Percentiles rank a stretch among this genome's conserved stretches.
Conservation (phyloP, 2,329 filamentous ascomycete species). For the Rhytidhysteron rufulum region DNA sequence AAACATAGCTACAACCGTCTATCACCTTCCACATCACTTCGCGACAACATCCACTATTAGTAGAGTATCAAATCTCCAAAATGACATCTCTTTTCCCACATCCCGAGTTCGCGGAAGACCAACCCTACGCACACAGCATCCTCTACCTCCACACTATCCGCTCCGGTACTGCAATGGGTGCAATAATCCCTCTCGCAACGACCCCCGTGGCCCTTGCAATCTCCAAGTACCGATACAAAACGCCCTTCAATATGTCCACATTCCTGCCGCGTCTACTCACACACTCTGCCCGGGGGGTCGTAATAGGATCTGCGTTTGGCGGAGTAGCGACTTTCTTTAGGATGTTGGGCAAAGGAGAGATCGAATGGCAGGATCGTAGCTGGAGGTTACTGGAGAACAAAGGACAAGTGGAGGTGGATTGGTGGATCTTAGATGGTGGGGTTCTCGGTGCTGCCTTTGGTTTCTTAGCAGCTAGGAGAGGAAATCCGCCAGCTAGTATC, state of each 20-base stretch:
- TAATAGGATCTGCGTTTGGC: slow-evolving; percentile 45
- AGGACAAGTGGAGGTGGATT: slow-evolving; percentile 56
- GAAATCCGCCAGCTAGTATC: slow-evolving; percentile 19
- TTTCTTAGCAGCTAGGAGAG: slow-evolving; percentile 25
- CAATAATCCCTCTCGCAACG: slow-evolving; percentile 44
- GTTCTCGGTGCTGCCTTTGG: slow-evolving; percentile 31
- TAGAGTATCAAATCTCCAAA: too few species aligned
- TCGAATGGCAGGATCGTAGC: slow-evolving; percentile 62
- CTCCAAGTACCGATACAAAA: slow-evolving; percentile 14
- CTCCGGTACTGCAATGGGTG: slow-evolving; percentile 52
- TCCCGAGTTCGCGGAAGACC: slow-evolving; percentile 60
- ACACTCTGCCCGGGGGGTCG: slow-evolving; percentile 44
- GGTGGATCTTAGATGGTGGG: slow-evolving; percentile 50
- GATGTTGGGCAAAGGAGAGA: slow-evolving; percentile 55
- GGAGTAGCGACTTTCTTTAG: slow-evolving; percentile 42
- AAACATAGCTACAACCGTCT: too few species aligned
- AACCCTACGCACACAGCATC: slow-evolving; percentile 52
- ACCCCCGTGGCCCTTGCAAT: slow-evolving; percentile 26
- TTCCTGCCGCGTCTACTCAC: slow-evolving; percentile 38
- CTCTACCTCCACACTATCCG: slow-evolving; percentile 59
- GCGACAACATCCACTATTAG: too few species aligned
- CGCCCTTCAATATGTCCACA: slow-evolving; percentile 21
- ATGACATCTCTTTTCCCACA: slow-evolving; percentile 58
- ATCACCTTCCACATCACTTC: too few species aligned
- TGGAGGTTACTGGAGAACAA: slow-evolving; percentile 59